A percentile compares a stretch with the other conserved stretches of the same genome.
These are phyloP conservation scores for Gorgonomyces haynaldii DNA, from an alignment of 192 early-diverging fungal genomes.

Conservation along the genomic window DNA sequence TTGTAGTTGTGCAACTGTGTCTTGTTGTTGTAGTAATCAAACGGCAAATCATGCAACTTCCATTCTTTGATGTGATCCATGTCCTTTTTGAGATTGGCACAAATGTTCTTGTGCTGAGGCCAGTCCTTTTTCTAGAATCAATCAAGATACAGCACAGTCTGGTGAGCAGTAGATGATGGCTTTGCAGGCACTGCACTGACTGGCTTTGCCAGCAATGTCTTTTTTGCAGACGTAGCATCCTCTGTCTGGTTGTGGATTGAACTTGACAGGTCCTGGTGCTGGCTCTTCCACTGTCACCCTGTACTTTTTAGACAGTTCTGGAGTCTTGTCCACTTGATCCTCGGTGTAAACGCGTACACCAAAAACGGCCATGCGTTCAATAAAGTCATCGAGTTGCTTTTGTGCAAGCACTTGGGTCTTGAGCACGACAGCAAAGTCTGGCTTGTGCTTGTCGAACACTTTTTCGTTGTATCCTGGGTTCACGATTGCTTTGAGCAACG, in stretches of 20 bases:
- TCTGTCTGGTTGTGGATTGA: slow-evolving; percentile 21
- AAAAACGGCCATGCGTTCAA: slow-evolving; percentile 19
- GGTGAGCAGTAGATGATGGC: slow-evolving; percentile 39
- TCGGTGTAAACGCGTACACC: slow-evolving; percentile 16
- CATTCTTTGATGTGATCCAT: slow-evolving; percentile 30
- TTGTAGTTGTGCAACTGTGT: slow-evolving; percentile 37
- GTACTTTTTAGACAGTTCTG: neutral
- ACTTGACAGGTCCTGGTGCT: slow-evolving; percentile 6
- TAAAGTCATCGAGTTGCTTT: too few species aligned
- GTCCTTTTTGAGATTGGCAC: slow-evolving; percentile 26
- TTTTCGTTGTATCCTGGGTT: slow-evolving; percentile 11
- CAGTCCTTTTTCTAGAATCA: slow-evolving; percentile 36
- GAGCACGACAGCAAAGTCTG: neutral
- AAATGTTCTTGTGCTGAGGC: slow-evolving; percentile 36
- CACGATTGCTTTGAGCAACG: slow-evolving; percentile 23
- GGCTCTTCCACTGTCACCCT: too few species aligned
- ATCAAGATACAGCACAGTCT: slow-evolving; percentile 33
- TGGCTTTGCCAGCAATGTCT: slow-evolving; percentile 37
- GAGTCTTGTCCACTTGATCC: slow-evolving; percentile 2
- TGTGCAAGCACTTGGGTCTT: slow-evolving; percentile 20
- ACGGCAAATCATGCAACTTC: slow-evolving; percentile 36
- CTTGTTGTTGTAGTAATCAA: slow-evolving; percentile 33
- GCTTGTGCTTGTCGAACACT: neutral
- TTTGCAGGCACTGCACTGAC: slow-evolving; percentile 44
- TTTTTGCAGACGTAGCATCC: slow-evolving; percentile 38